Evolutionary conservation across 495 filamentous ascomycete genomes (phyloP), one percentile per base, ranked within the genome.

Genomic region (Elasticomyces elasticus): DNA sequence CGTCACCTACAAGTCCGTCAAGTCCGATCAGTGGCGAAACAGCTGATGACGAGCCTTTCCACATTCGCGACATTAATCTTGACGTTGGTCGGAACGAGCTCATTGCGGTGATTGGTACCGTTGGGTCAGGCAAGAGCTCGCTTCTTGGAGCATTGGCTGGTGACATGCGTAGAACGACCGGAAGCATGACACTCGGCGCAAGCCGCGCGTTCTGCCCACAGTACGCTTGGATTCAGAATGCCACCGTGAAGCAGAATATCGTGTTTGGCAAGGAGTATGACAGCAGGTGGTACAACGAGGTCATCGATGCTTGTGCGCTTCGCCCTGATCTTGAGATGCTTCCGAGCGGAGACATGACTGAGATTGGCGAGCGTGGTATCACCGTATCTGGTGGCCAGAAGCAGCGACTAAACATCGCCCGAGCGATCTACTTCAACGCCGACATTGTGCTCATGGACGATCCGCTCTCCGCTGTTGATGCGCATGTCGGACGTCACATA

Each of bases 171-270:
- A 79, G 81, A 64, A 92, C 86, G 0, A 69, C 71, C 12, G 92
- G 92, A 1, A 72, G 76, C 31, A 75, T 95, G 5, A 76, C 76
- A 5, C 71, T 95, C 49, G 87, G 89, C 43, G 86, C 86, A 1
- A 80, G 79, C 1, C 71, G 89, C 46, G 86, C 89, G 0, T 95
- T 94, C 60, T 98, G 92, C 61, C 89, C 92, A 0, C 92, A 98
- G 62, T 94, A 92, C 63, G 86, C 92, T 2, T 98, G 92, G 92
- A 96, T 98, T 43, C 90, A 96, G 62, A 98, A 96, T 61, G 73
- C 88, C 0, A 84, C 82, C 13, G 82, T 96, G 5, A 81, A 76
- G 53, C 78, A 94, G 49, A 98, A 98, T 60, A 92, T 98, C 51
- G 64, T 94, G 1, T 96, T 98, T 60, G 91, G 91, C 1, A 87